Percentiles rank a stretch among this genome's conserved stretches.
Conservation (phyloP, 1,139 yeast species). For the Suhomyces anneliseae region DNA sequence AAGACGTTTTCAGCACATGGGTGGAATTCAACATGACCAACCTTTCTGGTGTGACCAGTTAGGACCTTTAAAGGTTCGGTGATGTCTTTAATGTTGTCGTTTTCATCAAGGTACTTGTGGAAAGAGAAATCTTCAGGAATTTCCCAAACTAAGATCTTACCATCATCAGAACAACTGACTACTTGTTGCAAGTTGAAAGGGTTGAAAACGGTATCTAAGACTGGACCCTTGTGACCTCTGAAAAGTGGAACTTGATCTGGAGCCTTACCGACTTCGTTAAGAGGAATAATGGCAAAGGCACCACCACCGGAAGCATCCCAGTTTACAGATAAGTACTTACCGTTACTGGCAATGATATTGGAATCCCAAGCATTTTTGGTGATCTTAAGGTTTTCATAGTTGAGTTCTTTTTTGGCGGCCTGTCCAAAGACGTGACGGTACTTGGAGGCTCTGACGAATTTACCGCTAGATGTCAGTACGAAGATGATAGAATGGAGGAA, state of each 20-base stretch:
- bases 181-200: constrained; percentile 79
- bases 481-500: no score
- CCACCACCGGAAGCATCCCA: constrained; percentile 98
- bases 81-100: constrained; percentile 67
- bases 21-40: constrained; percentile 89
- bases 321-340: constrained; percentile 80
- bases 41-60: constrained; percentile 88
- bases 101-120: constrained; percentile 56
- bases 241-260: constrained; percentile 92
- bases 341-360: constrained; percentile 75
- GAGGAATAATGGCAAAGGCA: constrained; percentile 90
- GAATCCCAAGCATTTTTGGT: constrained; percentile 97
- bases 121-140: constrained; percentile 81
- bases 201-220: constrained; percentile 89
- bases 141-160: constrained; percentile 82
- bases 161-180: constrained; percentile 90
- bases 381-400: constrained; percentile 82
- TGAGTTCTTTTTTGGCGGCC: constrained; percentile 80
- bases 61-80: constrained; percentile 65
- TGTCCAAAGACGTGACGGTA: constrained; percentile 96
- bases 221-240: constrained; percentile 95
- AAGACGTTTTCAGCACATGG: constrained; percentile 85
- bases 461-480: constrained; percentile 55
- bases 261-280: constrained; percentile 83
- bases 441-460: constrained; percentile 94